Base-by-base conservation (phyloP, 2,329 filamentous ascomycete species). In the Hymenoscyphus salicellus region DNA sequence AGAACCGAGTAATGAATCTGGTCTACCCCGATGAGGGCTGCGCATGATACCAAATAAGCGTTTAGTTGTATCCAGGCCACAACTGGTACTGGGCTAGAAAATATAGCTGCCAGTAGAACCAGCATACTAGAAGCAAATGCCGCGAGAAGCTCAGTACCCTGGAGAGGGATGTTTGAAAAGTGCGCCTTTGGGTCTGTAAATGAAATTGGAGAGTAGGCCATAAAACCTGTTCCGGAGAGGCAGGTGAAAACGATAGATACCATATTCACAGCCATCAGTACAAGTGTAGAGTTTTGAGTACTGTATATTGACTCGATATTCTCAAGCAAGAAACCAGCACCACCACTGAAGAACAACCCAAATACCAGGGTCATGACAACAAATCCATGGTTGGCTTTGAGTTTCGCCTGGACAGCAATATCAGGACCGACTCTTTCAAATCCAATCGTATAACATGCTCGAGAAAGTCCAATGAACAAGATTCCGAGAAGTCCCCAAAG, bases 321-420 rank as follows among this genome's bases (percentile, higher is more conserved):
- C 55, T 71, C 69, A 20, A 64, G 28, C 28, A 56, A 63, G 38
- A 65, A 65, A 3, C 56, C 63, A 7, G 62, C 32, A 26, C 65
- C 14, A 1, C 68, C 68, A 65, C 66, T 72, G 49, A 69, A 63
- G 1, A 67, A 11, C 10, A 69, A 20, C 3, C 71, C 70, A 64
- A 72, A 65, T 3, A 67, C 20, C 14, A 70, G 36, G 33, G 71
- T 71, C 70, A 72, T 72, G 17, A 65, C 49, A 17, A 67, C 55
- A 38, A 71, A 73, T 3, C 55, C 64, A 61, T 73, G 70, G 26
- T 63, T 65, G 6, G 62, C 63, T 58, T 68, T 68, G 14, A 63
- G 58, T 60, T 64, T 63, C n/a, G 56, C 55, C 20, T 66, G 58
- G 36, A 62, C 49, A 4, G 63, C 38, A 46, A 63, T 41, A 33